Evolutionary conservation across 1,284 basidiomycete species (phyloP).

Genomic region (Kwoniella shivajii): DNA sequence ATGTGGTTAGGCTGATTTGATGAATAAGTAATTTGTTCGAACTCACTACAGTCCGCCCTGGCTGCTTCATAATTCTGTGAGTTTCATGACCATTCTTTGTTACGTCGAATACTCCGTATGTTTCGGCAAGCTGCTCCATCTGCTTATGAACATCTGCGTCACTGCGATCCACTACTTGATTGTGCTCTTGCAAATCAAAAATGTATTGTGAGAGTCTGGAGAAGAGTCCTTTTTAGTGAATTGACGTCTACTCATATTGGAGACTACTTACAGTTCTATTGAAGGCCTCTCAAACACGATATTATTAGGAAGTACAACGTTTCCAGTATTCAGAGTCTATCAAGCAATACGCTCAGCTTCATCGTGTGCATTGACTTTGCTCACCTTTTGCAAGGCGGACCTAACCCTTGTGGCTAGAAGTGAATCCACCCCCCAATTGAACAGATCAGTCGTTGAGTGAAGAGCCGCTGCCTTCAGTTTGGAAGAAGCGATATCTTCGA

Average conservation of each 20-base stretch:
- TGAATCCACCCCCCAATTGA: slow-evolving; percentile 53
- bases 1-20: not conserved
- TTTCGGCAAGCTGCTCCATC: slow-evolving; percentile 42
- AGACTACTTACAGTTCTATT: slow-evolving; percentile 30
- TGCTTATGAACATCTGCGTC: slow-evolving; percentile 22
- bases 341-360: not conserved
- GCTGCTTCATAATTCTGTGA: not conserved
- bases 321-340: slow-evolving; percentile 25
- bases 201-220: slow-evolving; percentile 24
- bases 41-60: slow-evolving; percentile 19
- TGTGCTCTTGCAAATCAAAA: slow-evolving; percentile 24
- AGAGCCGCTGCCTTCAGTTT: slow-evolving; percentile 13
- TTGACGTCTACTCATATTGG: too few relatives aligned
- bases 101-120: slow-evolving; percentile 33
- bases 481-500: slow-evolving; percentile 14
- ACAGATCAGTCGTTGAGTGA: slow-evolving; percentile 45
- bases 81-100: not conserved
- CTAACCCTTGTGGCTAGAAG: slow-evolving; percentile 53
- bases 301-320: slow-evolving; percentile 39
- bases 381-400: slow-evolving; percentile 35
- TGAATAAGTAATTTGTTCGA: not conserved
- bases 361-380: slow-evolving; percentile 4
- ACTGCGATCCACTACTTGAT: not conserved
- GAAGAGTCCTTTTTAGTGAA: too few relatives aligned
- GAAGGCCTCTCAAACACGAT: slow-evolving; percentile 53